Evolutionary conservation across 2,329 filamentous ascomycete species (phyloP).

Genomic region (Fusarium redolens): DNA sequence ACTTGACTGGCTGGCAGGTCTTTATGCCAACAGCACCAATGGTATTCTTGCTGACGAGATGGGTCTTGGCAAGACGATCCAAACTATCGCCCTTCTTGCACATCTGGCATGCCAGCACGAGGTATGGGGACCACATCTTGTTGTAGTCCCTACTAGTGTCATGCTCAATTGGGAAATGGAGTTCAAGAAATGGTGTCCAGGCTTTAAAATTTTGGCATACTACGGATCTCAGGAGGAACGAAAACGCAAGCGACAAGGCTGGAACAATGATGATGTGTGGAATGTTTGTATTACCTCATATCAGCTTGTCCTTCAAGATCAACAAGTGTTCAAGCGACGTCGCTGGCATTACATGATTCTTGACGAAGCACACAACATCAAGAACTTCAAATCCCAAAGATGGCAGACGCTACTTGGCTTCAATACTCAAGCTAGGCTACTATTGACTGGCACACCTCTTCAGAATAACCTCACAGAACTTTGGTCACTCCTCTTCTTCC

Average conservation of each 20-base stretch:
- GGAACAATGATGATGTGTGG: constrained; percentile 93
- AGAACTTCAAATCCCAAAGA: constrained; percentile 97
- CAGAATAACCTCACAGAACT: constrained; percentile 97
- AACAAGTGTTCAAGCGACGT: constrained; percentile 90
- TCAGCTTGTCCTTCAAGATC: constrained; percentile 93
- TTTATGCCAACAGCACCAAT: constrained; percentile 93
- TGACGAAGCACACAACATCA: constrained; percentile 99
- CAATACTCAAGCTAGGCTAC: constrained; percentile 85
- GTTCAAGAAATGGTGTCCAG: constrained; percentile 98
- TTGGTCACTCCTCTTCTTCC: constrained; percentile 96
- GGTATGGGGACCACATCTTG: constrained; percentile 95
- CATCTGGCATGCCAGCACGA: constrained; percentile 91
- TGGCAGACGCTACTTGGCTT: constrained; percentile 97
- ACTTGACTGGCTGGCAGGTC: constrained; percentile 94
- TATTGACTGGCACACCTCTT: constrained; percentile 93
- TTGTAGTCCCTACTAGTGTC: constrained; percentile 96
- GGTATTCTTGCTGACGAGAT: constrained; percentile 98
- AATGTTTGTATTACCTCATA: constrained; percentile 99
- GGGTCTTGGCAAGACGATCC: constrained; percentile 98
- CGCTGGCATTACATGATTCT: constrained; percentile 98
- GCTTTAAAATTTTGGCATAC: constrained; percentile 97
- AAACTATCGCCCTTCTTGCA: constrained; percentile 93
- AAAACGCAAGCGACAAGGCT: constrained; percentile 88
- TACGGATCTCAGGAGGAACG: constrained; percentile 95
- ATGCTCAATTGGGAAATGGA: constrained; percentile 99